Conservation (phyloP, 495 filamentous ascomycete species). For the Xylaria cubensis region DNA sequence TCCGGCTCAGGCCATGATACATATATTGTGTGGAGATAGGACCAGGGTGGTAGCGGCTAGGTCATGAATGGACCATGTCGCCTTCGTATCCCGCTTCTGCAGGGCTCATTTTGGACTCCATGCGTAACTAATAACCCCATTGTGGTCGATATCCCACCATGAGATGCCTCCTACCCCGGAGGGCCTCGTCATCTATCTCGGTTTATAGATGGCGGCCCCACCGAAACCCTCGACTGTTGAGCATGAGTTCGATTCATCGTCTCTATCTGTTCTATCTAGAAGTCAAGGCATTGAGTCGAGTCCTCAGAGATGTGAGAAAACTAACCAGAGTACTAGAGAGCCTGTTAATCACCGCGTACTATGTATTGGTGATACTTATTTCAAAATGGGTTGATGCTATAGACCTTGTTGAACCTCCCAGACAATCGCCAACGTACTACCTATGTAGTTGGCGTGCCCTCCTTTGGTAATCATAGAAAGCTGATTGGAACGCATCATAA, state of each 20-base stretch:
- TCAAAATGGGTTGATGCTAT: not conserved
- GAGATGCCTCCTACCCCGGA: slow-evolving; percentile 16
- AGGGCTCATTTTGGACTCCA: not conserved
- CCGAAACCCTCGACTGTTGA: not conserved
- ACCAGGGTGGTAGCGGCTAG: slow-evolving; percentile 3
- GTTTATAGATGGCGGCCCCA: not conserved
- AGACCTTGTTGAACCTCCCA: not conserved
- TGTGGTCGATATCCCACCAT: slow-evolving; percentile 10
- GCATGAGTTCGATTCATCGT: not conserved
- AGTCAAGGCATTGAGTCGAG: not conserved
- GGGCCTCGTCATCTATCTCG: slow-evolving; percentile 19
- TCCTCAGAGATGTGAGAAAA: not conserved
- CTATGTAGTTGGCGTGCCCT: slow-evolving; percentile 4
- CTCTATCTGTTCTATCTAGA: not conserved
- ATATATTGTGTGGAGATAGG: slow-evolving; percentile 6
- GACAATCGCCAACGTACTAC: not conserved
- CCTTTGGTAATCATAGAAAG: not conserved
- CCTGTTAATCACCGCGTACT: not conserved
- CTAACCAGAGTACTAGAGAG: not conserved
- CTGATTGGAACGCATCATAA: slow-evolving; percentile 11
- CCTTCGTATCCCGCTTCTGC: slow-evolving; percentile 17
- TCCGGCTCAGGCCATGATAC: slow-evolving; percentile 6
- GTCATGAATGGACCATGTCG: slow-evolving; percentile 1
- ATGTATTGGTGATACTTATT: not conserved
- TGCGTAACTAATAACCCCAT: slow-evolving; percentile 10